Evolutionary conservation across 345 rosid genomes (phyloP), one percentile per base, ranked within the genome.

Genomic region (Gossypium turneri): DNA sequence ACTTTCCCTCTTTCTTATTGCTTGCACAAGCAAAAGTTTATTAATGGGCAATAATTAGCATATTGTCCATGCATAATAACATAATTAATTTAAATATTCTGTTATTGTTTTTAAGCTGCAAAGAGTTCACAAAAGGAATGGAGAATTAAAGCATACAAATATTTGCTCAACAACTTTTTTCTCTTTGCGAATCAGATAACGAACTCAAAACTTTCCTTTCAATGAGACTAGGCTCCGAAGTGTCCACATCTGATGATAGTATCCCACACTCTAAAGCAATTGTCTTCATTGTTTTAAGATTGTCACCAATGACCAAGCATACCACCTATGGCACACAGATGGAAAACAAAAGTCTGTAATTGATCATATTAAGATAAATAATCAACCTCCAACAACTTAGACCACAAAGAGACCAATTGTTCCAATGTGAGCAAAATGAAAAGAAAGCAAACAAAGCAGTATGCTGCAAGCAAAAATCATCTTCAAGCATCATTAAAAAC

Each of bases 301-400:
- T 94, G 86, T 94, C 98, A 71, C 98, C 98, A 75, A 98, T 94
- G 66, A 94, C 91, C 98, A 92, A 92, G 56, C 98, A 92, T 50
- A 92, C 98, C 6, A 34, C 6, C 98, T 94, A 70, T 44, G 29
- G 41, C 72, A 69, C 77, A 75, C 12, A 12, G 68, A 73, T 12
- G 63, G 48, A 62, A 27, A 48, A 3, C 38, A 34, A 34, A 34
- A 34, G 38, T 60, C 17, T 51, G 29, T 9, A 57, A 57, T 10
- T 9, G 22, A 11, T 22, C 61, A 12, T 22, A 20, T 22, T 34
- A 4, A 34, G 38, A 3, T 19, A 57, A 22, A 57, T 57, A 57
- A 57, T 20, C 61, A 57, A 22, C 29, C 29, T 57, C 13, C 61
- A 57, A 57, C 27, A 57, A 3, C 29, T 11, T 57, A 22, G 27